Conservation (phyloP, 331 rosid species). For the Malus hybrid region DNA sequence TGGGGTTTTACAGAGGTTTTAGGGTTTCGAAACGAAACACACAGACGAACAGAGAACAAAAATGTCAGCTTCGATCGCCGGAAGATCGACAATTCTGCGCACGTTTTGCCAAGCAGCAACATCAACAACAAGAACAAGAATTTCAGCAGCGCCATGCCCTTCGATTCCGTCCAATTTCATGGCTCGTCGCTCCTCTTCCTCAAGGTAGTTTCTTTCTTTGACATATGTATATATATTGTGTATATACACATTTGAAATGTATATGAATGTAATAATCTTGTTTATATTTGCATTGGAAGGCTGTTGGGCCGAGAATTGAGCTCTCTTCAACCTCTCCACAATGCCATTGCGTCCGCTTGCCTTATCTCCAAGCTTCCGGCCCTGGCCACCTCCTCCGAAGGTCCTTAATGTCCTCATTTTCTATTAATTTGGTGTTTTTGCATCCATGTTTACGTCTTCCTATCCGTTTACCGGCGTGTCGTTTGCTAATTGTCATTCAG, state of each 20-base stretch:
- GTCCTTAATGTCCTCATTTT: neutral
- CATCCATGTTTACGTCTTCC: neutral
- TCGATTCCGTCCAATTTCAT: conserved; percentile 20
- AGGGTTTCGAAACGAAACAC: conserved; percentile 12
- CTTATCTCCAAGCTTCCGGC: conserved; percentile 50
- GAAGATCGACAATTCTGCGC: conserved; percentile 16
- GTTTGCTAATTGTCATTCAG: neutral
- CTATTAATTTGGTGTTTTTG: neutral
- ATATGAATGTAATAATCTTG: neutral
- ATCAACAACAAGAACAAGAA: neutral
- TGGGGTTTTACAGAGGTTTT: conserved; percentile 27
- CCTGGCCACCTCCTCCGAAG: conserved; percentile 35
- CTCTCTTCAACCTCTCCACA: conserved; percentile 37
- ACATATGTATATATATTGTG: no score
- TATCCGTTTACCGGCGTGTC: neutral
- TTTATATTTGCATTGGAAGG: conserved; percentile 9
- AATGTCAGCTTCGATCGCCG: conserved; percentile 31
- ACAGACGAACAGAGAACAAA: neutral
- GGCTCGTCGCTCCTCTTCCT: conserved; percentile 15
- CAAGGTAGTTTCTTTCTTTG: conserved; percentile 17
- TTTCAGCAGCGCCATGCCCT: conserved; percentile 12
- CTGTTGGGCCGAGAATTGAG: conserved; percentile 46
- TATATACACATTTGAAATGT: neutral
- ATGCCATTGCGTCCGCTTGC: conserved; percentile 39
- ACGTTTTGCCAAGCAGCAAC: conserved; percentile 13